Base-by-base conservation (phyloP, 1,139 yeast species). In the Candida gigantensis region DNA sequence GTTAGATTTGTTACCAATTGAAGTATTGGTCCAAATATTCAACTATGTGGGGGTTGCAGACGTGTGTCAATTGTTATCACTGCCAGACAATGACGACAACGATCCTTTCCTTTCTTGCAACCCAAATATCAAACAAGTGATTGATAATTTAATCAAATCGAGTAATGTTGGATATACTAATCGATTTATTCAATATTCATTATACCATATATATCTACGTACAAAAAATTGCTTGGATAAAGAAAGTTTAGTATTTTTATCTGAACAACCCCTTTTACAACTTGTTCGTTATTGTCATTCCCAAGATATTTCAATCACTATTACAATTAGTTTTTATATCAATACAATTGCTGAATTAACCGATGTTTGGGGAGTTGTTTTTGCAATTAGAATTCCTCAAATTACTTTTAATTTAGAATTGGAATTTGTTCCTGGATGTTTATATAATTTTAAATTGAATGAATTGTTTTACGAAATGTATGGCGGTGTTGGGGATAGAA, bases 241-340 rank as follows among this genome's bases (percentile, higher is more conserved):
- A 24, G 6, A 20, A 6, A 23, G 28, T 12, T 16, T 46, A 12
- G 39, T 34, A 23, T 40, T 41, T 20, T 29, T 47, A 9, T 24
- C 29, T 8, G 19, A 28, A 18, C 21, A 27, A 3, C 29, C 34
- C 6, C 24, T 41, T 17, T 12, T 35, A 12, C 24, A 28, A 3
- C 23, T 42, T 14, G 24, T 40, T 8, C 28, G 39, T 8, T 45
- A 40, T 32, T 35, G 41, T 9, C 35, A 12, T 6, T 17, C 19
- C 5, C 36, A 34, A 7, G 16, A 28, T 4, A 14, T 41, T 6
- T n/a, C 31, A 10, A 24, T 30, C 4, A 30, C 30, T 14, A 32
- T 58, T 2, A 53, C 58, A 10, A 23, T 58, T 9, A 46, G 55
- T 25, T 58, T 43, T 39, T 50, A 51, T 35, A 38, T 58, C 5